Base-by-base conservation (phyloP, 768 basidiomycete genomes). In the Russula emetica region DNA sequence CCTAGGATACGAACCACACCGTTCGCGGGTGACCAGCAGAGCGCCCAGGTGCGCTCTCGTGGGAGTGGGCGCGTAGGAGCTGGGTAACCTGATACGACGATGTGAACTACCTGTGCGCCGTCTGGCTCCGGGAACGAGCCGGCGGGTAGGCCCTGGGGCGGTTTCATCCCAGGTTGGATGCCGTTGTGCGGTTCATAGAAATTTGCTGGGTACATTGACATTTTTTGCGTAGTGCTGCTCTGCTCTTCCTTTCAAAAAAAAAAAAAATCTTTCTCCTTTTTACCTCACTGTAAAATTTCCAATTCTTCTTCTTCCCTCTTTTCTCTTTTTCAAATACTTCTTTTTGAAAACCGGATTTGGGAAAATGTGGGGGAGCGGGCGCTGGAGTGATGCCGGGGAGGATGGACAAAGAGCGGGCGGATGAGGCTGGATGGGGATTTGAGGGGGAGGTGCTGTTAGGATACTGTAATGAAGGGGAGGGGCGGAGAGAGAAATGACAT, bases 181-280 rank as follows among this genome's bases (percentile, higher is more conserved):
- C 67, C 67, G 30, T 68, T 66, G 18, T 61, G 56, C 5, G 67
- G 67, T 44, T 68, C 67, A 40, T 68, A 68, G 38, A 67, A 67
- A n/a, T 61, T 45, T 22, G 57, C 40, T 52, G 67, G 67, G 34
- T 67, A 67, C 50, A 61, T 66, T 18, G 40, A 67, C 50, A 61
- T 66, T 16, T 40, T 49, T 18, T n/a, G n/a, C n/a, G n/a, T n/a
- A n/a, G n/a, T n/a, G n/a, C n/a, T n/a, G n/a, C n/a, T n/a, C n/a
- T n/a, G n/a, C n/a, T n/a, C n/a, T n/a, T n/a, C n/a, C n/a, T n/a
- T n/a, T n/a, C n/a, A n/a, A n/a, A n/a, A n/a, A n/a, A n/a, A n/a
- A n/a, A n/a, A n/a, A n/a, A n/a, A n/a, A n/a, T n/a, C n/a, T n/a
- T n/a, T n/a, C n/a, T n/a, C n/a, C n/a, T n/a, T n/a, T n/a, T n/a